phyloP scores from a whole-genome alignment of 2,329 filamentous ascomycete genomes.

The Ophiostoma pallidulum region DNA sequence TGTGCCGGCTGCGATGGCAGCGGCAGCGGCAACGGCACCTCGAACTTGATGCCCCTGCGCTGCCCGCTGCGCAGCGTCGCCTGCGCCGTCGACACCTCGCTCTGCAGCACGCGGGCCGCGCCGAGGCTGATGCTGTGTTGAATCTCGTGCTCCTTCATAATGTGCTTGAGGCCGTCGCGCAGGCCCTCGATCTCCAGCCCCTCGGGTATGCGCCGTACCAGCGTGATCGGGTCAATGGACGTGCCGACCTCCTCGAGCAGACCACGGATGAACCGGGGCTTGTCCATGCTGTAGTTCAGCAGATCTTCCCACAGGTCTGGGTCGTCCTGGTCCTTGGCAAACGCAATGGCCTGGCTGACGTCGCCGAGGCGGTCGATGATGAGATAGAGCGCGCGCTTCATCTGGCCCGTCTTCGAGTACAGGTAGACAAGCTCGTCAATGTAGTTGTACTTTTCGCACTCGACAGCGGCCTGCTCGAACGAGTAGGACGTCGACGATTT shows the following conservation, averaged over 20 bases:
- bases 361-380: slow-evolving; percentile 92
- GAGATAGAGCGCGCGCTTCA: slow-evolving; percentile 79
- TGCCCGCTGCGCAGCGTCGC: slow-evolving; percentile 69
- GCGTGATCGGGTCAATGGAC: slow-evolving; percentile 80
- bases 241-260: slow-evolving; percentile 91
- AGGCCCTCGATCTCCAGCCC: slow-evolving; percentile 88
- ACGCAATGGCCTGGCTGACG: slow-evolving; percentile 84
- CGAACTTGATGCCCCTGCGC: slow-evolving; percentile 80
- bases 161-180: slow-evolving; percentile 75
- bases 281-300: slow-evolving; percentile 94
- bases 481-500: slow-evolving; percentile 76
- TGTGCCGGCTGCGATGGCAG: slow-evolving; percentile 14
- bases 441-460: slow-evolving; percentile 74
- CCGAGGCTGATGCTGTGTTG: slow-evolving; percentile 88
- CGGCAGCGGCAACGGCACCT: slow-evolving; percentile 43
- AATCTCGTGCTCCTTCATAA: slow-evolving; percentile 93
- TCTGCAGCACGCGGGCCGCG: slow-evolving; percentile 74
- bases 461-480: slow-evolving; percentile 68
- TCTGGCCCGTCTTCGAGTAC: slow-evolving; percentile 89
- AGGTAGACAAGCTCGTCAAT: slow-evolving; percentile 92
- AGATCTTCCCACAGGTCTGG: slow-evolving; percentile 91
- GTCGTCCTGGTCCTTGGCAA: slow-evolving; percentile 88
- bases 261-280: slow-evolving; percentile 86
- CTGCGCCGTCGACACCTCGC: slow-evolving; percentile 81
- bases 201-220: slow-evolving; percentile 84